Evolutionary conservation across 345 rosid genomes (phyloP).

Genomic region (Salix exigua): DNA sequence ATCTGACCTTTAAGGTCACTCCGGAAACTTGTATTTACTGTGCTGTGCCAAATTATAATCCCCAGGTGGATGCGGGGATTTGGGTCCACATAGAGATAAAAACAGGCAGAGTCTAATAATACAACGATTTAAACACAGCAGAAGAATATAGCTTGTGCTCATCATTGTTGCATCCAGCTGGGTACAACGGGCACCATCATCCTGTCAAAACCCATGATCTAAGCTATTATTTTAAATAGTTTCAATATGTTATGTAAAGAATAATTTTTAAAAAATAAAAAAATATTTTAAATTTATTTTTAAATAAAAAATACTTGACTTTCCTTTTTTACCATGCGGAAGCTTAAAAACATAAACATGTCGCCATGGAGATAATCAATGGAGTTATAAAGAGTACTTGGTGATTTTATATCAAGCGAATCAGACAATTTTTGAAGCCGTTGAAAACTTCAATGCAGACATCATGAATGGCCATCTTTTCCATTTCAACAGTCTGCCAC

Average conservation of each 20-base stretch:
- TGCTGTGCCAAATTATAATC: not conserved
- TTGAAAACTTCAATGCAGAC: not conserved
- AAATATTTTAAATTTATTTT: no score
- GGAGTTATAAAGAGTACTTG: not conserved
- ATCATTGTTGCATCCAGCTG: not conserved
- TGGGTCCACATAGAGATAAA: not conserved
- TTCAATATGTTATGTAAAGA: no score
- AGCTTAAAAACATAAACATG: not conserved
- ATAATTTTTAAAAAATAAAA: no score
- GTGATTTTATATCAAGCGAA: not conserved
- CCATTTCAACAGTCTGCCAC: not conserved
- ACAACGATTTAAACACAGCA: not conserved
- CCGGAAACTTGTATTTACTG: no score
- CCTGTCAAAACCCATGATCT: no score
- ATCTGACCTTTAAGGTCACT: no score
- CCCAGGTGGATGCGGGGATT: not conserved
- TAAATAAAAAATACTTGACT: no score
- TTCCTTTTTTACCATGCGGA: not conserved
- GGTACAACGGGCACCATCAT: not conserved
- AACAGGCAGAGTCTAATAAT: not conserved
- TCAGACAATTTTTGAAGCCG: not conserved
- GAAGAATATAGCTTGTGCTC: not conserved
- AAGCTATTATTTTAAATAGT: no score
- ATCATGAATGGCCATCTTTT: not conserved
- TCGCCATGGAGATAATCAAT: not conserved